A percentile compares a stretch with the other conserved stretches of the same genome.
Conservation (phyloP, 108 stramenopile species). For the Skeletonema potamos region DNA sequence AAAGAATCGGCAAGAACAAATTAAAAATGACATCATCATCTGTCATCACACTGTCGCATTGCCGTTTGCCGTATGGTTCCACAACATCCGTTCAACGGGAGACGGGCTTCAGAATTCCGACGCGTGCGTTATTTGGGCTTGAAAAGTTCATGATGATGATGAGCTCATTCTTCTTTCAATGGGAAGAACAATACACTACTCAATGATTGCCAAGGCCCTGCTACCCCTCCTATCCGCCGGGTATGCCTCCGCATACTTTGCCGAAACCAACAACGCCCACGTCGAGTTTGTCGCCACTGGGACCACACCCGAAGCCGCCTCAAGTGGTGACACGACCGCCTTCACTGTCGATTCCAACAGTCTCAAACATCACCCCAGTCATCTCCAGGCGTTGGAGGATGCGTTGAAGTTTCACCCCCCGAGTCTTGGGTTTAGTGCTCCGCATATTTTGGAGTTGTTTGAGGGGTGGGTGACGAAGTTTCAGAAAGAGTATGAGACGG, state of each 20-base stretch:
- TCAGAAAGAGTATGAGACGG: constrained; percentile 53
- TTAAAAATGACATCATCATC: too few species aligned
- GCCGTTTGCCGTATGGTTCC: too few species aligned
- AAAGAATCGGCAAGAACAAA: too few species aligned
- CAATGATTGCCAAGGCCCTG: background rate
- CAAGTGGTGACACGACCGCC: background rate
- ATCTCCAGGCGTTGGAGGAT: background rate
- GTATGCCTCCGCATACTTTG: constrained; percentile 9
- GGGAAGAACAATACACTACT: background rate
- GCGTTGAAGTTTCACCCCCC: background rate
- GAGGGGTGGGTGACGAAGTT: constrained; percentile 54
- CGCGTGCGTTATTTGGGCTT: background rate
- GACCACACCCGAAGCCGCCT: background rate
- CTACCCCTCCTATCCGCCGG: background rate
- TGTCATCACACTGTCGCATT: too few species aligned
- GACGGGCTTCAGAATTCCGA: background rate
- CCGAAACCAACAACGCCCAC: constrained; percentile 20
- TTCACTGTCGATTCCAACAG: background rate
- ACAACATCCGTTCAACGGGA: too few species aligned
- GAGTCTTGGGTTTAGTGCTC: background rate
- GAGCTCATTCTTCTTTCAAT: background rate
- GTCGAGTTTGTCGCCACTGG: constrained; percentile 13
- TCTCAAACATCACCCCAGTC: background rate
- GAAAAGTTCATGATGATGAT: background rate
- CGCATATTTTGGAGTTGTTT: constrained; percentile 34